Conservation (phyloP, 352 stramenopile species). For the Elongisporangium senticosum region DNA sequence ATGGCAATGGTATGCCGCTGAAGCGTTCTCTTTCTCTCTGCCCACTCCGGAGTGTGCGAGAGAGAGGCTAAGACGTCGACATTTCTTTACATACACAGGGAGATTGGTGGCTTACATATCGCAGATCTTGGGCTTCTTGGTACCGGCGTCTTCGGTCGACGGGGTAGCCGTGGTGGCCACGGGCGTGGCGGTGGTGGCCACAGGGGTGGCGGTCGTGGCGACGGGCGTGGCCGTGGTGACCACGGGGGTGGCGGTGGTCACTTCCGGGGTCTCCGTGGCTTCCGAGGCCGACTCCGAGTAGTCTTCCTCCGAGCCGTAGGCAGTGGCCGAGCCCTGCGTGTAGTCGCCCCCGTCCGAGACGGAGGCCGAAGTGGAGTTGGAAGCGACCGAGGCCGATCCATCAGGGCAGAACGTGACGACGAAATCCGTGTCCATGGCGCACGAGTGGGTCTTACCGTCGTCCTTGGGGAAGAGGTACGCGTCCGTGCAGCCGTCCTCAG, state of each 20-base stretch:
- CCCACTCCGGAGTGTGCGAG: neutral
- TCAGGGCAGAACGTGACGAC: constrained; percentile 62
- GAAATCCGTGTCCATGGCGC: constrained; percentile 51
- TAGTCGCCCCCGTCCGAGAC: neutral
- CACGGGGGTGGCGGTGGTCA: constrained; percentile 2
- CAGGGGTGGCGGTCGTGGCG: constrained; percentile 15
- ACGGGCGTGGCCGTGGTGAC: constrained; percentile 1
- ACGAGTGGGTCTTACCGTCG: constrained; percentile 72
- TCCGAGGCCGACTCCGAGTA: neutral
- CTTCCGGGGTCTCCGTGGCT: constrained; percentile 10
- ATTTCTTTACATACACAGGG: neutral
- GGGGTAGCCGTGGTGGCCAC: constrained; percentile 14
- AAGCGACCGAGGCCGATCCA: constrained; percentile 12
- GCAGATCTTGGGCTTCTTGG: constrained; percentile 4
- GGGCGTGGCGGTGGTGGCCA: constrained; percentile 10
- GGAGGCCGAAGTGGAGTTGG: constrained; percentile 4
- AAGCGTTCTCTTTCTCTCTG: neutral
- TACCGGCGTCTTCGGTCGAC: constrained; percentile 14
- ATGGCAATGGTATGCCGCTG: neutral
- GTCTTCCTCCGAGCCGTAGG: constrained; percentile 12
- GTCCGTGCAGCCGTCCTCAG: constrained; percentile 48
- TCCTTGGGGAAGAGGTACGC: constrained; percentile 69
- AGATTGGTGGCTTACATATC: neutral
- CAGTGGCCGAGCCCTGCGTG: constrained; percentile 1
- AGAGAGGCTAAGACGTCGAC: neutral